Conservation (phyloP, 441 rosid species). For the Euphorbia celastroides region DNA sequence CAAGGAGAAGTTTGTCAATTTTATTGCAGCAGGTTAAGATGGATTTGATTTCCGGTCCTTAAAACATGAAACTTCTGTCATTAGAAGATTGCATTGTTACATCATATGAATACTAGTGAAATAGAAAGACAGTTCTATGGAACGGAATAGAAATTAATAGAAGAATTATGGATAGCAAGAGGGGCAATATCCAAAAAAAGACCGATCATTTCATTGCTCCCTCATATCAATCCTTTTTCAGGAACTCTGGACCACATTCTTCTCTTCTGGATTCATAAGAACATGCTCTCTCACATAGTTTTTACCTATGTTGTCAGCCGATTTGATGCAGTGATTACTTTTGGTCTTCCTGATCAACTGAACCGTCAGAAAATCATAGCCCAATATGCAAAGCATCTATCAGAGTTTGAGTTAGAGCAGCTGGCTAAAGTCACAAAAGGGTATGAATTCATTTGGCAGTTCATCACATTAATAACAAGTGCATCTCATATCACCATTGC, state of each 20-base stretch:
- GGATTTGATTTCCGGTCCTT: neutral
- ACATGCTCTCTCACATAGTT: conserved; percentile 16
- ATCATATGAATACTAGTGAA: no score
- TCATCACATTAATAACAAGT: no score
- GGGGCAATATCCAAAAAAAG: conserved; percentile 93
- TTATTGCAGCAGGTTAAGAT: conserved; percentile 73
- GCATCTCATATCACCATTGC: no score
- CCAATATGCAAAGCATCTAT: conserved; percentile 83
- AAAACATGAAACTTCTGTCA: neutral
- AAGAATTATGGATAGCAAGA: no score
- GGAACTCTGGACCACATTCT: conserved; percentile 32
- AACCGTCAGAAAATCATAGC: conserved; percentile 69
- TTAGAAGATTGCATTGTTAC: no score
- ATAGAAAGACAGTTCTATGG: no score
- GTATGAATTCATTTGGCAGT: no score
- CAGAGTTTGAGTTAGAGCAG: conserved; percentile 57
- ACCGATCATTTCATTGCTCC: no score
- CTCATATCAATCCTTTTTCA: conserved; percentile 83
- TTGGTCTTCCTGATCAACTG: conserved; percentile 64
- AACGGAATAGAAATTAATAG: no score
- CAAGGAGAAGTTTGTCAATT: conserved; percentile 87
- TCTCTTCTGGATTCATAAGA: neutral
- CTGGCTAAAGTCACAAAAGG: conserved; percentile 55
- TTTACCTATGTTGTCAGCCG: conserved; percentile 45
- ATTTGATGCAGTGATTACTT: conserved; percentile 76